phyloP scores from a whole-genome alignment of 2,329 filamentous ascomycete species.

The Nannizziopsis barbatae region DNA sequence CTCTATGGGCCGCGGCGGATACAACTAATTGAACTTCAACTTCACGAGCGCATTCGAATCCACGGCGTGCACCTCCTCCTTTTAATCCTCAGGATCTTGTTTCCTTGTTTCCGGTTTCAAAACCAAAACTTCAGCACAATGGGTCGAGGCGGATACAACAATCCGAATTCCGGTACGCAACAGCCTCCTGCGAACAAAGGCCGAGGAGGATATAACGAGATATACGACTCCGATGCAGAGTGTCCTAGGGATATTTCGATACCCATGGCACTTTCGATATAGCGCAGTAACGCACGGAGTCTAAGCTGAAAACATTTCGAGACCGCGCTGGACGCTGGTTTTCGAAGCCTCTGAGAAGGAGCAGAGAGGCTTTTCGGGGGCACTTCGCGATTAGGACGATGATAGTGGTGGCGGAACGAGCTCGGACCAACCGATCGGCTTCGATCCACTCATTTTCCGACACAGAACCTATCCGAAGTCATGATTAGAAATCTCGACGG shows the following conservation, averaged over 20 bases:
- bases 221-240: slow-evolving; percentile 16
- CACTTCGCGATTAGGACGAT: too few species aligned
- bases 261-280: background rate
- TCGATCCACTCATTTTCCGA: slow-evolving; percentile 10
- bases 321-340: slow-evolving; percentile 7
- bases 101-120: slow-evolving; percentile 15
- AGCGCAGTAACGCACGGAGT: too few species aligned
- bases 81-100: too few species aligned
- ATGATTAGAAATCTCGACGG: background rate
- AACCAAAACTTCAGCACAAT: slow-evolving; percentile 17
- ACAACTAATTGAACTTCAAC: slow-evolving; percentile 18
- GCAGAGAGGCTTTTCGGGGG: background rate
- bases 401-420: too few species aligned
- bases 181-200: slow-evolving; percentile 17
- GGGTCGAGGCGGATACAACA: slow-evolving; percentile 30
- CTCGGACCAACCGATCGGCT: background rate
- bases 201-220: slow-evolving; percentile 27
- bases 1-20: slow-evolving; percentile 23
- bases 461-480: slow-evolving; percentile 12
- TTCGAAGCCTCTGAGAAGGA: too few species aligned
- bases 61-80: background rate
- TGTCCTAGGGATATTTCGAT: slow-evolving; percentile 11
- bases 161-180: slow-evolving; percentile 13
- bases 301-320: too few species aligned
- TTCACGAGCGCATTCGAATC: background rate